Evolutionary conservation across 2,329 filamentous ascomycete species (phyloP), one percentile per base, ranked within the genome.

Genomic region (Fusarium sp.): DNA sequence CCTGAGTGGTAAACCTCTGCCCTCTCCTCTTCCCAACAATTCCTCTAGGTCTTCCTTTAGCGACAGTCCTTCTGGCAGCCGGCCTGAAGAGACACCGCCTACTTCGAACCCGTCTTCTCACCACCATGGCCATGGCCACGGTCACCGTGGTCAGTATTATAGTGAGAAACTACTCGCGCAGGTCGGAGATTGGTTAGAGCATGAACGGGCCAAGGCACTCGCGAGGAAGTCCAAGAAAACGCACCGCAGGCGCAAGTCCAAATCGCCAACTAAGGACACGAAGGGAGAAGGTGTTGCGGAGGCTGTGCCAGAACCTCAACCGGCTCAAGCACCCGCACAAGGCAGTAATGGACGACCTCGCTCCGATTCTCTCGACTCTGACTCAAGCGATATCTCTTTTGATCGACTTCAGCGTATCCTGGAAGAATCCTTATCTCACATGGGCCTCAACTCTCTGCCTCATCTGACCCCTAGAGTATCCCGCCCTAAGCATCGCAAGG

Each of bases 331-430:
- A 57, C 77, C 76, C 33, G 77, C 69, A 52, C 73, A 76, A 38
- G 52, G 59, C 17, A 58, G 65, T 13, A 52, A 64, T 48, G 62
- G 45, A 15, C 81, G 80, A 51, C 75, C 79, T 57, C 84, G 87
- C 72, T 84, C 85, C 60, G 85, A 84, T 74, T 94, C 92, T 3
- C 85, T 90, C 39, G 86, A 87, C 66, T 93, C 92, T 0, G 90
- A 94, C 52, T 90, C 90, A 4, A 92, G 90, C 75, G 89, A 92
- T 3, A 86, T 92, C 14, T 94, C 95, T 20, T 86, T 98, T 6
- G 94, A 97, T 68, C 89, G 91, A 73, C 86, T 98, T 31, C 94
- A 98, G 81, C 89, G 88, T 60, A 98, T 98, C 60, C 83, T 96
- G 15, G 91, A 94, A 70, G 90, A 92, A 69, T 91, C 87, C 60